Percentiles rank a stretch among this genome's conserved stretches.
phyloP scores from a whole-genome alignment of 2,329 filamentous ascomycete genomes.

The Sporothrix globosa region DNA sequence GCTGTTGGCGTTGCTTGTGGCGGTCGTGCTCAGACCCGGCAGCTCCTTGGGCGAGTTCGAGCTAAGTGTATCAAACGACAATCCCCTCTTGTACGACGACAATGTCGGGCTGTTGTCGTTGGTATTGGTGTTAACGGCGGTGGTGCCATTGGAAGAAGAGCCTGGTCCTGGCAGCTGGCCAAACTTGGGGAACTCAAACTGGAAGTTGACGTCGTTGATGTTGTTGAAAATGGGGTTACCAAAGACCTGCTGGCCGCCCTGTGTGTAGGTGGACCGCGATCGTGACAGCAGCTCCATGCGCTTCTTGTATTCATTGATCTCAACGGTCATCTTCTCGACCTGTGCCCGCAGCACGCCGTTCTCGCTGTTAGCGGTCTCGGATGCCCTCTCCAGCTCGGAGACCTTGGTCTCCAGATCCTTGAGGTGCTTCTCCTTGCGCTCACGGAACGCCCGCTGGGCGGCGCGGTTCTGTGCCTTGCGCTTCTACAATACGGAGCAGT shows the following conservation, averaged over 20 bases:
- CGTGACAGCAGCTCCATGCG: constrained; percentile 65
- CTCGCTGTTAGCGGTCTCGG: constrained; percentile 80
- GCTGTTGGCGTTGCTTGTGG: constrained; percentile 43
- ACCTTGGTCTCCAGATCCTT: constrained; percentile 82
- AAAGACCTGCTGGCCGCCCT: constrained; percentile 49
- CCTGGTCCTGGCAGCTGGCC: constrained; percentile 67
- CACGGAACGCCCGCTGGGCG: constrained; percentile 88
- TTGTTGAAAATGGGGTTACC: constrained; percentile 58
- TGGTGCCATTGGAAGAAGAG: constrained; percentile 37
- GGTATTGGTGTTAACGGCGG: constrained; percentile 35
- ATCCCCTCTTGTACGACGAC: constrained; percentile 18
- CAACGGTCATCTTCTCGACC: constrained; percentile 81
- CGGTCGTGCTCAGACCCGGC: constrained; percentile 36
- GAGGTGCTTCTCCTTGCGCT: constrained; percentile 90
- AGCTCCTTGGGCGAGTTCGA: constrained; percentile 38
- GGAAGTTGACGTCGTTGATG: constrained; percentile 77
- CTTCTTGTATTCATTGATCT: constrained; percentile 90
- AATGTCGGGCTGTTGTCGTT: constrained; percentile 34
- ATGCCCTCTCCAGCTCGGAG: constrained; percentile 76
- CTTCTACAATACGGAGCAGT: constrained; percentile 62
- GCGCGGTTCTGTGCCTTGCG: constrained; percentile 95
- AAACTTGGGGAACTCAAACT: constrained; percentile 96
- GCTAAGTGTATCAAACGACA: constrained; percentile 28
- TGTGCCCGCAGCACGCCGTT: constrained; percentile 83
- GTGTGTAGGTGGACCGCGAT: constrained; percentile 36